Evolutionary conservation across 1,284 basidiomycete species (phyloP).

Genomic region (Cryptococcus sp.): DNA sequence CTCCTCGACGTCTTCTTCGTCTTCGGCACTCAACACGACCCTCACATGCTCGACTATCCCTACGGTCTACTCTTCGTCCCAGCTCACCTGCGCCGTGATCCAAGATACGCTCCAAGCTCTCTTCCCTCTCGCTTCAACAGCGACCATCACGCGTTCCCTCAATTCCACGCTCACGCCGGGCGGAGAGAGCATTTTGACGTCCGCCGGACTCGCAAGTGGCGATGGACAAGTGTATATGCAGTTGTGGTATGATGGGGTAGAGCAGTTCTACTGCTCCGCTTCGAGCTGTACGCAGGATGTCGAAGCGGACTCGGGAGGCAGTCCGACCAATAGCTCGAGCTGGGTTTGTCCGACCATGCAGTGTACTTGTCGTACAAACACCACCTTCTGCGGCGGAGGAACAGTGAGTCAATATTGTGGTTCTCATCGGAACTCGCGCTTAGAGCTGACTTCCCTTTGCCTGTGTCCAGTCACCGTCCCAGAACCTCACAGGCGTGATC

Average conservation of each 20-base stretch:
- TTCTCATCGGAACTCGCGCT: neutral
- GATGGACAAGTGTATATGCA: slow-evolving; percentile 67
- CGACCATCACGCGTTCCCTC: slow-evolving; percentile 75
- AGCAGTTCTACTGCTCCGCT: slow-evolving; percentile 76
- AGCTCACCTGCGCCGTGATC: slow-evolving; percentile 55
- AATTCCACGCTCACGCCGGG: slow-evolving; percentile 68
- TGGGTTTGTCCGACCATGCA: slow-evolving; percentile 72
- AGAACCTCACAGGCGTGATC: slow-evolving; percentile 62
- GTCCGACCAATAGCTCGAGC: slow-evolving; percentile 49
- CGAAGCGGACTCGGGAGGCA: slow-evolving; percentile 18
- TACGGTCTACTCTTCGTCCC: slow-evolving; percentile 34
- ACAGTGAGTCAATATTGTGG: slow-evolving; percentile 4
- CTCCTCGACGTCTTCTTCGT: neutral
- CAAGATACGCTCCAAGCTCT: slow-evolving; percentile 76
- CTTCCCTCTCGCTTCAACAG: slow-evolving; percentile 66
- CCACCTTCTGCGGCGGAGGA: slow-evolving; percentile 71
- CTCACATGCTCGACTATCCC: slow-evolving; percentile 35
- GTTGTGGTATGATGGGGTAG: slow-evolving; percentile 77
- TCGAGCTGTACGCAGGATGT: slow-evolving; percentile 67
- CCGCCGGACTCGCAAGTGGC: slow-evolving; percentile 55
- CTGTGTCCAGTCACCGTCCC: slow-evolving; percentile 15
- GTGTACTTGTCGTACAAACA: slow-evolving; percentile 70
- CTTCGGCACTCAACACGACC: slow-evolving; percentile 23
- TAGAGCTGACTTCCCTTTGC: too few relatives aligned
- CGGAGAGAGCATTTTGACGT: slow-evolving; percentile 16